Percentiles rank a stretch among this genome's conserved stretches.
Conservation (phyloP, 2,329 filamentous ascomycete genomes). For the Fonsecaea monophora region DNA sequence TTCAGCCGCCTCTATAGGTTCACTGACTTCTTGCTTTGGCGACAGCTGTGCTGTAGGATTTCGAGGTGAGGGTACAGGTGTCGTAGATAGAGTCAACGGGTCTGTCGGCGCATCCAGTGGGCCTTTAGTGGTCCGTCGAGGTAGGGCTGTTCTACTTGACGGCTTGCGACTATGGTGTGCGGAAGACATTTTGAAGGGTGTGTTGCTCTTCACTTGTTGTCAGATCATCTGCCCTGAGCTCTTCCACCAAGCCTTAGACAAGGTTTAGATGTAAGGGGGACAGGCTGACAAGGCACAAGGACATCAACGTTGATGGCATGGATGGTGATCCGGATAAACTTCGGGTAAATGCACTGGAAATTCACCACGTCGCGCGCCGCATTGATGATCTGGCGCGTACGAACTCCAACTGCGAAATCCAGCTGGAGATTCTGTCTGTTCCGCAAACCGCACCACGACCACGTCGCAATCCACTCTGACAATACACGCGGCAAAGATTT, state of each 20-base stretch:
- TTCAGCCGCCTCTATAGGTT: neutral
- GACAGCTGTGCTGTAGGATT: conserved; percentile 5
- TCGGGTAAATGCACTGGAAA: neutral
- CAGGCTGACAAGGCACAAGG: neutral
- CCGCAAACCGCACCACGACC: neutral
- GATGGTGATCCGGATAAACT: conserved; percentile 2
- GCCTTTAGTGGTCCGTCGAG: conserved; percentile 75
- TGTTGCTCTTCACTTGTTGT: neutral
- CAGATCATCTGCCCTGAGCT: neutral
- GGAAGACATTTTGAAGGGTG: conserved; percentile 18
- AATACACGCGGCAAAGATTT: neutral
- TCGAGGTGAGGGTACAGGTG: conserved; percentile 21
- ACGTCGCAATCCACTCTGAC: neutral
- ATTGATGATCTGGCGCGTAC: conserved; percentile 18
- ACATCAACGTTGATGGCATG: no score
- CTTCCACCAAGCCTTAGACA: neutral
- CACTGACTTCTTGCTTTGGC: conserved; percentile 12
- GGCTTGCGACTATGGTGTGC: conserved; percentile 33
- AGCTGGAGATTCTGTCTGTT: neutral
- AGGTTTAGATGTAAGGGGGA: neutral
- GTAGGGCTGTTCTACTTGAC: conserved; percentile 46
- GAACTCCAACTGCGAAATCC: conserved; percentile 7
- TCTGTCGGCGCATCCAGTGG: conserved; percentile 74
- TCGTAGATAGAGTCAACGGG: conserved; percentile 57
- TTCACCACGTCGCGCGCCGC: conserved; percentile 1